Conservation (phyloP, 1,284 basidiomycete species). For the Apiotrichum brassicae region DNA sequence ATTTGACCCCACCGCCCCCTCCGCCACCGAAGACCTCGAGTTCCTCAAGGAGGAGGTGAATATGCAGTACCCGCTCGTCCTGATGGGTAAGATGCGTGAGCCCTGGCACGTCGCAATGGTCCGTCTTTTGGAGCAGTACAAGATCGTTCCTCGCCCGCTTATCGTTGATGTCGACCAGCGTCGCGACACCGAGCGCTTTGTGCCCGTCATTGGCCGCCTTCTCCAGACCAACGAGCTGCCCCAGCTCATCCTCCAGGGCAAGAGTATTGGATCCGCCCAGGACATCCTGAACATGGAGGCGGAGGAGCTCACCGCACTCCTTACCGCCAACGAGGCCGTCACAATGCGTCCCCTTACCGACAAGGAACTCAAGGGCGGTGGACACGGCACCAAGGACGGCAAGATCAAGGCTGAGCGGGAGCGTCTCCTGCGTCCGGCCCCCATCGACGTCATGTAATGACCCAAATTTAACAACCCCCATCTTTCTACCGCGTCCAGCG, state of each 20-base stretch:
- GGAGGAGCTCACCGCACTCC: conserved; percentile 51
- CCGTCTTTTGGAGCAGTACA: conserved; percentile 55
- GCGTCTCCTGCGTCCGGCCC: conserved; percentile 7
- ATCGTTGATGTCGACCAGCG: conserved; percentile 68
- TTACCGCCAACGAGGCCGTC: conserved; percentile 57
- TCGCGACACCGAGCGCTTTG: conserved; percentile 52
- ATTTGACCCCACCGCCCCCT: conserved; percentile 64
- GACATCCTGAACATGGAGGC: conserved; percentile 54
- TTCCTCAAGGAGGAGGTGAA: conserved; percentile 53
- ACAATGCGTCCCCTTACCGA: conserved; percentile 45
- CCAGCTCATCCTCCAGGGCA: conserved; percentile 63
- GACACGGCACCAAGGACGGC: not conserved
- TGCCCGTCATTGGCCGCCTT: conserved; percentile 54
- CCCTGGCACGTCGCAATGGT: conserved; percentile 59
- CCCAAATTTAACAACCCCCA: no score
- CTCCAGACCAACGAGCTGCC: conserved; percentile 58
- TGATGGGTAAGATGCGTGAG: conserved; percentile 64
- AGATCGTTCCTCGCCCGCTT: conserved; percentile 61
- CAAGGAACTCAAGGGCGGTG: conserved; percentile 38
- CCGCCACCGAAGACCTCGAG: conserved; percentile 48
- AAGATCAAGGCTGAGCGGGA: conserved; percentile 2
- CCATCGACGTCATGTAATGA: not conserved
- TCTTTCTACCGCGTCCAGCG: no score
- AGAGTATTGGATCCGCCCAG: conserved; percentile 54
- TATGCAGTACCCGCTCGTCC: conserved; percentile 66